phyloP scores from a whole-genome alignment of 208 protist species.

The Trichomonas tenax region DNA sequence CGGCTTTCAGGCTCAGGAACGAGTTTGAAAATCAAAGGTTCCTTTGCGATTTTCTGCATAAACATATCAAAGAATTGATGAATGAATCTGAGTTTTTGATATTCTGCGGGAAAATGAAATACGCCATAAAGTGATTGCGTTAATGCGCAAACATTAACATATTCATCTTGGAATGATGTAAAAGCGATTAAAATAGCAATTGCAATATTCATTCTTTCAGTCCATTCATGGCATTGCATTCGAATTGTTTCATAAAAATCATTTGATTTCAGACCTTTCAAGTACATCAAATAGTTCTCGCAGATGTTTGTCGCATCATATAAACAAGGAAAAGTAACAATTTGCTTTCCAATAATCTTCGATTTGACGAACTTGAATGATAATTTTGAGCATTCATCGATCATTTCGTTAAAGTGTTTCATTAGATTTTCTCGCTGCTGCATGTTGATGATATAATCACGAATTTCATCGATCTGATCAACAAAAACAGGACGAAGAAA shows the following conservation, averaged over 20 bases:
- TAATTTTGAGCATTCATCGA: not conserved
- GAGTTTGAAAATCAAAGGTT: not conserved
- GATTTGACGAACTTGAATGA: not conserved
- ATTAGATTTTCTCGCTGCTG: not conserved
- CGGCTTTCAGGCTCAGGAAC: not conserved
- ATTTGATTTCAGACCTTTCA: not conserved
- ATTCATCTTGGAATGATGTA: not conserved
- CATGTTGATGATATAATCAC: not conserved
- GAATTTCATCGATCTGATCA: not conserved
- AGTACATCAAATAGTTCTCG: not conserved
- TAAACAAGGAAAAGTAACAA: conserved; percentile 10
- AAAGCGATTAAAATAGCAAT: not conserved
- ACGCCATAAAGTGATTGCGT: not conserved
- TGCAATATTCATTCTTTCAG: not conserved
- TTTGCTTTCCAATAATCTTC: not conserved
- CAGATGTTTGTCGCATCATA: not conserved
- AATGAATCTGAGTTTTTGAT: not conserved
- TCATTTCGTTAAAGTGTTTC: not conserved
- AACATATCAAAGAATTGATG: not conserved
- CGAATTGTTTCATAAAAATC: not conserved
- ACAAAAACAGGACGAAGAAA: not conserved
- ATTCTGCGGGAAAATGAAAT: not conserved
- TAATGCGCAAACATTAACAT: not conserved
- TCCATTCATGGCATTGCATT: not conserved
- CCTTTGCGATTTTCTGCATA: not conserved